Evolutionary conservation across 2,329 filamentous ascomycete genomes (phyloP), one percentile per base, ranked within the genome.

Genomic region (Colletotrichum abscissum): DNA sequence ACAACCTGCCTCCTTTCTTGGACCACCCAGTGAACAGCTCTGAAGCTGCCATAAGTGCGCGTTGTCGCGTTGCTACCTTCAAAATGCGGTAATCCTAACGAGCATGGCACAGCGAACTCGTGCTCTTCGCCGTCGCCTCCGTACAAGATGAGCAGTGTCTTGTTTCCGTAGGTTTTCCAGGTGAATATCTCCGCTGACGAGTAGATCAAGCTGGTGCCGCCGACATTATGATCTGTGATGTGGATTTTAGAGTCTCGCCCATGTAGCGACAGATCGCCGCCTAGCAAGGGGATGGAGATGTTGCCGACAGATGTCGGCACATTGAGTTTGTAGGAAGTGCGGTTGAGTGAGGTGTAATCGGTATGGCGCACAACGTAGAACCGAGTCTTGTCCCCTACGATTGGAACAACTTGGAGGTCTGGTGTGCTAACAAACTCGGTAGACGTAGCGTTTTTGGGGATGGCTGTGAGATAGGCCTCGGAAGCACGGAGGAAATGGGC

Each of bases 401-500:
- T 89, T 1, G 92, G 93, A 11, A 89, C 85, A 8, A 89, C 86
- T 16, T 91, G 83, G 42, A 87, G 83, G 2, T 79, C 73, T 85
- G 77, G 62, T 75, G 65, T 3, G 76, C 88, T 4, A 84, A 78
- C n/a, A 46, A 46, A 46, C 2, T 46, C 19, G 16, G 67, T 69
- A 24, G 73, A 63, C 1, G 76, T 76, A 8, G 73, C 60, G 55
- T 72, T 68, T 35, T 69, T 46, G 85, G 86, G 11, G 87, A 87
- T 6, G 81, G 90, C 89, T 2, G 89, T 89, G 30, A 94, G 82
- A 77, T 93, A 94, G 0, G 88, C 89, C 1, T 92, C 91, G 2
- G 91, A 92, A 0, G 89, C 91, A 78, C 91, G 91, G 72, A 93
- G 82, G 81, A 95, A 95, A 77, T 93, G 92, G 16, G 89, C 92